Conservation (phyloP, 768 basidiomycete genomes). For the Russula emetica region DNA sequence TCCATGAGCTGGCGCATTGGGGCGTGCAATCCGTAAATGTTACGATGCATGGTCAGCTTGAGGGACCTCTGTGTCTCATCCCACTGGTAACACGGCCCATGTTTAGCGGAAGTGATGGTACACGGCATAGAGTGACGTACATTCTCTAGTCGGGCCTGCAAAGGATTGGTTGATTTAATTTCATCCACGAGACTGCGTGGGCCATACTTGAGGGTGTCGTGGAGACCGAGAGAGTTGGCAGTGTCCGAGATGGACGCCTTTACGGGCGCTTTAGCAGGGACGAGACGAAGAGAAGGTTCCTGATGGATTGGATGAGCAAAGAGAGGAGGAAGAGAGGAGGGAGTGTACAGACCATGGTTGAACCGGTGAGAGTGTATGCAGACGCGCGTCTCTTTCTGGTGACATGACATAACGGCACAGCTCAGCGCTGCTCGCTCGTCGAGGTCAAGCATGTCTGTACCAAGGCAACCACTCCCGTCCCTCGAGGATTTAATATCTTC, state of each 20-base stretch:
- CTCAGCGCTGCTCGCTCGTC: constrained; percentile 57
- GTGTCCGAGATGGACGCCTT: constrained; percentile 64
- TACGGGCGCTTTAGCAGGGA: constrained; percentile 53
- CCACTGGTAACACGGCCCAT: constrained; percentile 56
- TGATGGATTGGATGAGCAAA: constrained; percentile 25
- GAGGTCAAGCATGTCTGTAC: constrained; percentile 66
- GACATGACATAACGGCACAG: constrained; percentile 25
- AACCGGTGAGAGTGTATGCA: not conserved
- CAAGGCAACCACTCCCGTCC: constrained; percentile 48
- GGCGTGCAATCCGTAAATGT: constrained; percentile 80
- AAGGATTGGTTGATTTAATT: constrained; percentile 52
- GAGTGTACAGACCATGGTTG: constrained; percentile 20
- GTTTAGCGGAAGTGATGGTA: not conserved
- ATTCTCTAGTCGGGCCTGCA: constrained; percentile 72
- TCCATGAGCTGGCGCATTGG: constrained; percentile 94
- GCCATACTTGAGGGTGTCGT: constrained; percentile 85
- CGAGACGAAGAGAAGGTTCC: constrained; percentile 57
- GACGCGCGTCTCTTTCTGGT: constrained; percentile 4
- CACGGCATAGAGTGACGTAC: constrained; percentile 42
- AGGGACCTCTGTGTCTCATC: constrained; percentile 87
- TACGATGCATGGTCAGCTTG: constrained; percentile 78
- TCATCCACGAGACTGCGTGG: constrained; percentile 76
- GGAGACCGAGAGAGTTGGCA: constrained; percentile 72
- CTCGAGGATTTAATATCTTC: constrained; percentile 55
- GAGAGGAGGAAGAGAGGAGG: not conserved